Evolutionary conservation across 495 filamentous ascomycete genomes (phyloP).

Genomic region (Platismatia glauca): DNA sequence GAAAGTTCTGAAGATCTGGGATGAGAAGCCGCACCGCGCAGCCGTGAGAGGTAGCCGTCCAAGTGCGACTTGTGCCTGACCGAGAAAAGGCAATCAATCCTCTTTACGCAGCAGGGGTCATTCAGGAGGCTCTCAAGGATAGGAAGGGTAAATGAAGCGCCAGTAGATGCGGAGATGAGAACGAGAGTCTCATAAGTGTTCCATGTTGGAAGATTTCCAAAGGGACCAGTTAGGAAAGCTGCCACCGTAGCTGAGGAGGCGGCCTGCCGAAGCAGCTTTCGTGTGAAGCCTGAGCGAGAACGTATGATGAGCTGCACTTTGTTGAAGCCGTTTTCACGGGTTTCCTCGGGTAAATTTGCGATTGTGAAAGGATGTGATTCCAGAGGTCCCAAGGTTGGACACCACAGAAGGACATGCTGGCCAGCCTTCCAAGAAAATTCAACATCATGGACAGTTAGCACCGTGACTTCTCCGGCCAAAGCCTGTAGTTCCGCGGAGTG

Average conservation of each 20-base stretch:
- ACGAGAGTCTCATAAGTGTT: conserved; percentile 51
- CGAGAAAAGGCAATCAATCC: conserved; percentile 3
- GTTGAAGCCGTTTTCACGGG: conserved; percentile 22
- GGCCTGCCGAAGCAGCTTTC: conserved; percentile 45
- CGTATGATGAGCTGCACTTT: conserved; percentile 15
- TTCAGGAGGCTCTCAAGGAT: conserved; percentile 47
- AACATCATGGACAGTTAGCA: conserved; percentile 59
- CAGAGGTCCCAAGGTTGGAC: conserved; percentile 56
- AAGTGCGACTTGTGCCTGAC: conserved; percentile 6
- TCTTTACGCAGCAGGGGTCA: conserved; percentile 10
- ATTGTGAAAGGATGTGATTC: conserved; percentile 83
- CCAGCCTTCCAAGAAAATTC: conserved; percentile 66
- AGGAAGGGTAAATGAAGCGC: conserved; percentile 48
- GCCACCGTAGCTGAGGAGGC: conserved; percentile 24
- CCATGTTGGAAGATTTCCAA: conserved; percentile 46
- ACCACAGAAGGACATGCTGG: conserved; percentile 70
- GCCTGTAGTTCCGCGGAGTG: conserved; percentile 48
- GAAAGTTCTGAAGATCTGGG: background rate
- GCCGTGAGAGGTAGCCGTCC: conserved; percentile 2
- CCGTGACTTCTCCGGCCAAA: conserved; percentile 53
- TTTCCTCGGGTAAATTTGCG: conserved; percentile 48
- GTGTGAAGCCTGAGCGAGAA: conserved; percentile 53
- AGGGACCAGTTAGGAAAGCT: conserved; percentile 48
- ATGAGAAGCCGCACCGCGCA: conserved; percentile 18
- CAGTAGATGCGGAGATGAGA: conserved; percentile 50